phyloP scores from a whole-genome alignment of 2,329 filamentous ascomycete species.

The Cladobotryum mycophilum region DNA sequence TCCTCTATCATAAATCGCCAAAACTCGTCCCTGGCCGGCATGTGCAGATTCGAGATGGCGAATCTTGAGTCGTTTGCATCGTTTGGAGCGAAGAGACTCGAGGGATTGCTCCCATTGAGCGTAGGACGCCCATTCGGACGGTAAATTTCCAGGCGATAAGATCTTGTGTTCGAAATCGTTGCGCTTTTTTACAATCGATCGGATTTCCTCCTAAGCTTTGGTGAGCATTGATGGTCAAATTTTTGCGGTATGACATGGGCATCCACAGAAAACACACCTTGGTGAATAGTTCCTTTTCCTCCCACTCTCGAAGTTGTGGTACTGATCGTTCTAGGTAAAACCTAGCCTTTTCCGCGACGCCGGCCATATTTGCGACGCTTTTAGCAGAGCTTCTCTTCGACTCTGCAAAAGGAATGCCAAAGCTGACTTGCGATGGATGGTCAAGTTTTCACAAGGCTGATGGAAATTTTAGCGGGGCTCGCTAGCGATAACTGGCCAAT shows the following conservation, averaged over 20 bases:
- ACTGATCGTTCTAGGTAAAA: conserved; percentile 92
- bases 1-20: conserved; percentile 82
- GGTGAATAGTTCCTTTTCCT: conserved; percentile 85
- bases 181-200: conserved; percentile 79
- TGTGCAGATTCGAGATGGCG: conserved; percentile 59
- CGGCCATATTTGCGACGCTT: conserved; percentile 55
- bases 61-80: conserved; percentile 73
- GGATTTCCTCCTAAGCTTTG: conserved; percentile 69
- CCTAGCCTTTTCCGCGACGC: conserved; percentile 85
- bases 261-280: conserved; percentile 44
- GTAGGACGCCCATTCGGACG: conserved; percentile 79
- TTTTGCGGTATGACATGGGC: neutral
- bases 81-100: conserved; percentile 73
- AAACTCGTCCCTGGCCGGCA: conserved; percentile 73
- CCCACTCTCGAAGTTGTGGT: conserved; percentile 85
- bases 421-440: conserved; percentile 3
- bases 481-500: neutral
- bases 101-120: conserved; percentile 64
- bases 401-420: neutral
- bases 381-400: neutral
- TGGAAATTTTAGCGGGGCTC: conserved; percentile 20
- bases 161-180: conserved; percentile 91
- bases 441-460: conserved; percentile 20
- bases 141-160: conserved; percentile 69
- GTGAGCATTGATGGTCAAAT: neutral